Base-by-base conservation (phyloP, 2,329 filamentous ascomycete genomes). In the Aspergillus brasiliensis region DNA sequence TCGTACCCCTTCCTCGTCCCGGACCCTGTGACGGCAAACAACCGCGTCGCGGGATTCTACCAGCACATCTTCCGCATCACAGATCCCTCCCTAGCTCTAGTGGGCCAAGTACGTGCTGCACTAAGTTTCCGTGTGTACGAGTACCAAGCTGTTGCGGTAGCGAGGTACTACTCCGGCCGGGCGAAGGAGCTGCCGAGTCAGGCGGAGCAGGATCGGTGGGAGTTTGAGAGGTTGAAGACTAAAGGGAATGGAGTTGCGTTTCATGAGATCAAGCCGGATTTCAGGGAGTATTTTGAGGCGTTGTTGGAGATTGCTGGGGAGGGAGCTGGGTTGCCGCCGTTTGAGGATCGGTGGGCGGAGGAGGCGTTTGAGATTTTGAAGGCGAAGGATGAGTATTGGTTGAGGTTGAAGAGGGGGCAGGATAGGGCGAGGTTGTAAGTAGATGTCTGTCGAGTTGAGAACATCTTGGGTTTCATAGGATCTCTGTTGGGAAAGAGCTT, bases 231-330 rank as follows among this genome's bases (percentile, higher is more conserved):
- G 13, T 23, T 70, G 19, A 61, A 66, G 47, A 62, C 62, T 6
- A 67, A 69, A 28, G 68, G 67, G 0, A 58, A 67, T 11, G 61
- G 55, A 8, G 51, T 64, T 1, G 27, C 62, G 0, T 73, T 73
- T 28, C 65, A 67, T 17, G 66, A 68, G 17, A 61, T 73, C 17
- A 65, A 63, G 46, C 65, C 68, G 13, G 70, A 80, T 56, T 80
- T 78, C 37, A 69, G 73, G 21, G 69, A 69, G 0, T 80, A 76
- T 57, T 80, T 80, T 52, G 73, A 78, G 57, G 72, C 74, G 10
- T 63, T 81, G 25, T 65, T 74, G 2, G 66, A 64, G 0, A 67
- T 81, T 15, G 78, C 78, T 1, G 78, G 78, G 0, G 70, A 77
- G 1, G 75, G 79, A 6, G 72, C 69, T 0, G 61, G 62, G 7